These are phyloP conservation scores for Rhizopogon roseolus DNA, from an alignment of 768 basidiomycete genomes.

Conservation along the genomic window DNA sequence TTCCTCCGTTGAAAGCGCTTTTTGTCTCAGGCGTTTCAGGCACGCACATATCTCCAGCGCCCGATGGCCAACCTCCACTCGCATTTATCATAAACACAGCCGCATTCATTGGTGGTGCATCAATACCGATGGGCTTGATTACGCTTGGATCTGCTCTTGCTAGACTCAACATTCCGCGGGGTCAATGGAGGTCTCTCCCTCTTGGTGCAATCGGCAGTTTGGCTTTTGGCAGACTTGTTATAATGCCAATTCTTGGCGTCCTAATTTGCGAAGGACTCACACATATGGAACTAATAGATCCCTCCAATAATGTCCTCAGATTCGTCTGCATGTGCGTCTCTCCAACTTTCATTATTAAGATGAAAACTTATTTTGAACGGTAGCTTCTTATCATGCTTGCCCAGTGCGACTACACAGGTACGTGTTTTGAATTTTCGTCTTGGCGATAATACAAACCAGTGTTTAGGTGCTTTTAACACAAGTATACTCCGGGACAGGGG, in stretches of 20 bases:
- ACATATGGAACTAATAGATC: constrained; percentile 38
- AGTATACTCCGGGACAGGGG: constrained; percentile 61
- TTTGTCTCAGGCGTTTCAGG: constrained; percentile 44
- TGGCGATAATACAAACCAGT: not conserved
- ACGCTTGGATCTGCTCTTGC: constrained; percentile 63
- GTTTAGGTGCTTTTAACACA: constrained; percentile 58
- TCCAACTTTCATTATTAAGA: not conserved
- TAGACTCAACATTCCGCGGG: constrained; percentile 44
- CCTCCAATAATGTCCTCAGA: constrained; percentile 52
- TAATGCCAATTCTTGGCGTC: constrained; percentile 60
- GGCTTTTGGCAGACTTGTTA: constrained; percentile 48
- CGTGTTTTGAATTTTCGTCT: not conserved
- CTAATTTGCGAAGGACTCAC: constrained; percentile 50
- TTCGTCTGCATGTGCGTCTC: constrained; percentile 64
- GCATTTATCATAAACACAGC: constrained; percentile 54
- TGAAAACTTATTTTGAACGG: not conserved
- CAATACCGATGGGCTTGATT: constrained; percentile 59
- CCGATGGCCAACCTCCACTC: constrained; percentile 66
- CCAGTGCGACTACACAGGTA: constrained; percentile 58
- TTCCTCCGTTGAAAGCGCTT: constrained; percentile 55
- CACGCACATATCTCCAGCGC: constrained; percentile 43
- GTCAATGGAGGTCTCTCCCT: constrained; percentile 40
- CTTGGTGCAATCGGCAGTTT: constrained; percentile 49
- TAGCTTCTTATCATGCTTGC: constrained; percentile 58
- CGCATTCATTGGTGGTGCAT: constrained; percentile 56